Evolutionary conservation across 345 rosid genomes (phyloP).

Genomic region (Theobroma cacao): DNA sequence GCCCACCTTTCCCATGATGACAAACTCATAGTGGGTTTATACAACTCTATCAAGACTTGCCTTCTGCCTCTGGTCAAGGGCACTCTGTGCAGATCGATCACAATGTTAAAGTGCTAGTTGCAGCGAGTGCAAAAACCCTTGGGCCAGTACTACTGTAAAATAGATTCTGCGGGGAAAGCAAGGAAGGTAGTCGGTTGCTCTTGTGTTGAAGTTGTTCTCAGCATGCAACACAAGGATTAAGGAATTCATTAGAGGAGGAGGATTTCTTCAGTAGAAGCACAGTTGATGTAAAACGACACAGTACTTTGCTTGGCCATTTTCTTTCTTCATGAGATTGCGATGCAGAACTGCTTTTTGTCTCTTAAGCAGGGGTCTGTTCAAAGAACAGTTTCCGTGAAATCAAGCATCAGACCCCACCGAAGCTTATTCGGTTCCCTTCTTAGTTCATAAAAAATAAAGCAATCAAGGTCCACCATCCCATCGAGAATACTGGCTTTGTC

Average conservation of each 20-base stretch:
- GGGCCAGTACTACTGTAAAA: conserved; percentile 94
- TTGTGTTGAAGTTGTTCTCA: conserved; percentile 28
- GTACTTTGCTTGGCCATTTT: background rate
- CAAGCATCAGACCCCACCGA: no score
- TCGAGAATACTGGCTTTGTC: no score
- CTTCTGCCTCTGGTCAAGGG: conserved; percentile 73
- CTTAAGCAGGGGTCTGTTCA: no score
- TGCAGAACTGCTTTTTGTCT: background rate
- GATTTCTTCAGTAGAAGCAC: background rate
- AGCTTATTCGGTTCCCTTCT: no score
- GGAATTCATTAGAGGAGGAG: background rate
- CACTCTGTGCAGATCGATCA: conserved; percentile 74
- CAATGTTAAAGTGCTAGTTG: conserved; percentile 49
- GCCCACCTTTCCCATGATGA: no score
- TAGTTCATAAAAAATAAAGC: no score
- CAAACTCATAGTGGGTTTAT: no score
- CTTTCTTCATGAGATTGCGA: background rate
- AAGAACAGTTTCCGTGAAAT: no score
- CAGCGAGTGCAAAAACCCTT: conserved; percentile 68
- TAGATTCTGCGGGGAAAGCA: conserved; percentile 76
- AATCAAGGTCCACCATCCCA: no score
- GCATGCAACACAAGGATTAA: background rate
- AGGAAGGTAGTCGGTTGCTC: conserved; percentile 85
- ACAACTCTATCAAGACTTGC: no score
- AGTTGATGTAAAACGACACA: background rate